Percentiles rank a stretch among this genome's conserved stretches.
phyloP scores from a whole-genome alignment of 768 basidiomycete species.

The Phaffia australis region DNA sequence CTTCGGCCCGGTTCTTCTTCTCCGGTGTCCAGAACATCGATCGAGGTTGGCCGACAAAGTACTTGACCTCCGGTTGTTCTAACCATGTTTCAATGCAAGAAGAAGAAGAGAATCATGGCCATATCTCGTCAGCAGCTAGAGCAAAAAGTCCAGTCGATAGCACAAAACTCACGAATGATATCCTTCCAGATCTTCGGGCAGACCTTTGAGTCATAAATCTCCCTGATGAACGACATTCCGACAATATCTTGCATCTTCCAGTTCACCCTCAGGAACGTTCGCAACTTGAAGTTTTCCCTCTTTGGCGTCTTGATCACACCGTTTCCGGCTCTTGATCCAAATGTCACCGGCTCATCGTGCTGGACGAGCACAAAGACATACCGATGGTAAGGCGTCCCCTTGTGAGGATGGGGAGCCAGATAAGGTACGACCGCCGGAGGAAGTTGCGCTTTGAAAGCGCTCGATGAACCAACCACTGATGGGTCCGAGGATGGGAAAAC shows the following conservation, averaged over 20 bases:
- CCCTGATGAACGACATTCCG: conserved; percentile 20
- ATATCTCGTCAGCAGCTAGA: not conserved
- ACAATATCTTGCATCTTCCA: not conserved
- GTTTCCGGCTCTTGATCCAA: not conserved
- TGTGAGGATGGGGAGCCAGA: conserved; percentile 83
- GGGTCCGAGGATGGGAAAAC: conserved; percentile 31
- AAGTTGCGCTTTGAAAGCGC: conserved; percentile 19
- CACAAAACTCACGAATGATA: conserved; percentile 18
- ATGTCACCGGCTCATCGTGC: conserved; percentile 39
- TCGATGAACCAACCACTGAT: conserved; percentile 20
- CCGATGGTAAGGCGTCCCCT: conserved; percentile 81
- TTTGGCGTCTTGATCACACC: conserved; percentile 2
- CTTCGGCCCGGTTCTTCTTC: conserved; percentile 5
- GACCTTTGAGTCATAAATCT: conserved; percentile 7
- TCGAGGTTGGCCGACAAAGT: not conserved
- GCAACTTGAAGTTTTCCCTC: conserved; percentile 7
- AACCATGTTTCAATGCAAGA: not conserved
- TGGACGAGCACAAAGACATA: conserved; percentile 67
- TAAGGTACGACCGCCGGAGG: conserved; percentile 44
- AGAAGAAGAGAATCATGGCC: not conserved
- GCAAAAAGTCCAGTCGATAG: not conserved
- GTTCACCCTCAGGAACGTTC: not conserved
- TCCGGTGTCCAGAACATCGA: conserved; percentile 1
- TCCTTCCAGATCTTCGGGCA: conserved; percentile 23
- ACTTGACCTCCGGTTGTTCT: conserved; percentile 20